A percentile compares a stretch with the other conserved stretches of the same genome.
phyloP scores from a whole-genome alignment of 352 stramenopile species.

The Phytophthora uliginosa region DNA sequence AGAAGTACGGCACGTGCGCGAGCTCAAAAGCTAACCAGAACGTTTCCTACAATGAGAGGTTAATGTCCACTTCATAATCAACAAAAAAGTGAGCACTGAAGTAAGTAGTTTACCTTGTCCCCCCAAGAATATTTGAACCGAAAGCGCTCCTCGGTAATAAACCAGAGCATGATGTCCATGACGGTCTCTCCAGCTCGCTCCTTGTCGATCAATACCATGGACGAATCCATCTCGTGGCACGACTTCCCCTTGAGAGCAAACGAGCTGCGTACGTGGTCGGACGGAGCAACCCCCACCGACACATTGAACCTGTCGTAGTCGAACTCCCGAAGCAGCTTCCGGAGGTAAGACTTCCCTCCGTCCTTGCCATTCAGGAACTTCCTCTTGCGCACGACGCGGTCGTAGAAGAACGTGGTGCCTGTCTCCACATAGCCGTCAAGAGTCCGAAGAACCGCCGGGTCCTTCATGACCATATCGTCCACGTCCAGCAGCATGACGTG shows the following conservation, averaged over 20 bases:
- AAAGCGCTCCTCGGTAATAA: constrained; percentile 45
- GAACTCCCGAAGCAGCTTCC: constrained; percentile 48
- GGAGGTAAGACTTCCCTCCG: constrained; percentile 44
- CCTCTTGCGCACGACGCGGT: constrained; percentile 55
- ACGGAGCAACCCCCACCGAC: constrained; percentile 23
- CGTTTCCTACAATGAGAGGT: constrained; percentile 20
- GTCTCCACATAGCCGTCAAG: constrained; percentile 51
- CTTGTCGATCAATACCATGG: constrained; percentile 66
- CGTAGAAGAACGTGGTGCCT: constrained; percentile 75
- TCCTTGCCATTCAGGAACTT: constrained; percentile 56
- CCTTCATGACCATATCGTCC: constrained; percentile 58
- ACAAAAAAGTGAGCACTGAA: too few species aligned
- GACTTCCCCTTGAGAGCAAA: constrained; percentile 52
- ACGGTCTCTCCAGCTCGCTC: constrained; percentile 33
- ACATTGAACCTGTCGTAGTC: constrained; percentile 57
- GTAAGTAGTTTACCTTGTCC: constrained; percentile 34
- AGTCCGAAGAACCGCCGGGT: constrained; percentile 49
- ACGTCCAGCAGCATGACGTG: constrained; percentile 59
- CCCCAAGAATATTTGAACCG: constrained; percentile 47
- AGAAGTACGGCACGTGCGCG: constrained; percentile 40
- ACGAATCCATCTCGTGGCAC: constrained; percentile 75
- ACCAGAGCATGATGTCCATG: constrained; percentile 47
- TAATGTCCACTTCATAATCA: background rate
- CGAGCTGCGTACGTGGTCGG: constrained; percentile 45
- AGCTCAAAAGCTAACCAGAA: constrained; percentile 59